phyloP scores from a whole-genome alignment of 2,329 filamentous ascomycete genomes.

The Aureobasidium sp. region DNA sequence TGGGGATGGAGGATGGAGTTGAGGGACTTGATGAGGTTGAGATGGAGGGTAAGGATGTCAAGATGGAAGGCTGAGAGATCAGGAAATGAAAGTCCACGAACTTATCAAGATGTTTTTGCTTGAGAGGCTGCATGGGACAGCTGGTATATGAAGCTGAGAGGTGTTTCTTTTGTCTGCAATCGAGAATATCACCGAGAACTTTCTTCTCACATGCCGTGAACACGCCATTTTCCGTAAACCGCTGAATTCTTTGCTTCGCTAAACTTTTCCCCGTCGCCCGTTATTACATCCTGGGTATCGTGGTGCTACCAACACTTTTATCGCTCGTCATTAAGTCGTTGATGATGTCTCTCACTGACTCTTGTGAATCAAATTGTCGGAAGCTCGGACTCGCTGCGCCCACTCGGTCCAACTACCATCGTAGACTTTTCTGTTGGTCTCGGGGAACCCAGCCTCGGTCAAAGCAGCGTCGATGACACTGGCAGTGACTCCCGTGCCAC shows the following conservation, averaged over 20 bases:
- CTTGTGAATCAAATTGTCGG: slow-evolving; percentile 31
- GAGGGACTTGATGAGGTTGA: neutral
- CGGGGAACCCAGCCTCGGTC: slow-evolving; percentile 67
- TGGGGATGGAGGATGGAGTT: neutral
- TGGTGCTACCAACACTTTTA: neutral
- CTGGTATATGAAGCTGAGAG: too few species aligned
- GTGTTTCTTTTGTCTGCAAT: too few species aligned
- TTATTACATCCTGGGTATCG: slow-evolving; percentile 6
- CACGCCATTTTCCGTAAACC: too few species aligned
- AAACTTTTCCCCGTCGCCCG: neutral
- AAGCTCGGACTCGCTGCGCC: slow-evolving; percentile 30
- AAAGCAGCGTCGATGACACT: slow-evolving; percentile 84
- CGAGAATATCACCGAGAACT: neutral
- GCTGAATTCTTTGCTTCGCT: neutral
- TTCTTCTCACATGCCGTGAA: neutral
- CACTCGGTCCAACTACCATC: slow-evolving; percentile 86
- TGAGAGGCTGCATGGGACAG: too few species aligned
- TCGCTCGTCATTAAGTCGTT: neutral
- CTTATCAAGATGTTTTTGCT: too few species aligned
- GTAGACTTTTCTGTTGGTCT: slow-evolving; percentile 68
- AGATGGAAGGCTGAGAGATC: neutral
- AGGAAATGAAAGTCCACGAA: too few species aligned
- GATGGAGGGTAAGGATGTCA: neutral
- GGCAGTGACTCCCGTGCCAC: slow-evolving; percentile 91
- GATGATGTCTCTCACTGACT: neutral